These are phyloP conservation scores for Botrytis medusae DNA, from an alignment of 2,329 filamentous ascomycete species.

Conservation along the genomic window DNA sequence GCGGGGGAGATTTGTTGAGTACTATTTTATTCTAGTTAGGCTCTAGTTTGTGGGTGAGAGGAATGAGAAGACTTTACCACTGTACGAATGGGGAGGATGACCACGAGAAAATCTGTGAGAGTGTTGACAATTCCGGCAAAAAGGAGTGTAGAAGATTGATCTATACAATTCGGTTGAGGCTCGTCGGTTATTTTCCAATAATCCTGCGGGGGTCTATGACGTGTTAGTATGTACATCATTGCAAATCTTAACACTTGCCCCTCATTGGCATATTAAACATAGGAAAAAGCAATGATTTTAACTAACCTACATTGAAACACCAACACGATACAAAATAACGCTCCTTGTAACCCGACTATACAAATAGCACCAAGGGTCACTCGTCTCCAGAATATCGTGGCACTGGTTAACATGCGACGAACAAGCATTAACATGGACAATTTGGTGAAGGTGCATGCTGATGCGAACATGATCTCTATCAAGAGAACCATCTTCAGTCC, in stretches of 20 bases:
- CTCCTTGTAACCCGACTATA: constrained; percentile 31
- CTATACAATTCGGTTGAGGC: constrained; percentile 45
- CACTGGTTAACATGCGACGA: constrained; percentile 29
- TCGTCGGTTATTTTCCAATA: constrained; percentile 42
- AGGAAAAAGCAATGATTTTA: background rate
- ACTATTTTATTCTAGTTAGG: constrained; percentile 39
- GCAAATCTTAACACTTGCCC: background rate
- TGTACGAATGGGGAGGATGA: constrained; percentile 49
- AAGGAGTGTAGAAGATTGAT: constrained; percentile 52
- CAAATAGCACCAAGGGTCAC: constrained; percentile 28
- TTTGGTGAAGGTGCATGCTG: constrained; percentile 42
- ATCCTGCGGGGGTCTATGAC: constrained; percentile 40
- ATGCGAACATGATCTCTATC: constrained; percentile 44
- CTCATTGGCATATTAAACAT: background rate
- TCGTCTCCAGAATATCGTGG: constrained; percentile 32
- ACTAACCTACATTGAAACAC: constrained; percentile 36
- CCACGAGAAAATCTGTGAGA: constrained; percentile 56
- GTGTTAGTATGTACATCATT: background rate
- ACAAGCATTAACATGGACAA: constrained; percentile 43
- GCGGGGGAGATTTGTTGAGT: constrained; percentile 47
- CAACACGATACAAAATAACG: constrained; percentile 31
- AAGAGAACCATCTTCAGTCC: constrained; percentile 43
- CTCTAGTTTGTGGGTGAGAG: background rate
- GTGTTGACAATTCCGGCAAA: constrained; percentile 60
- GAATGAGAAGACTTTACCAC: constrained; percentile 13